A percentile compares a stretch with the other conserved stretches of the same genome.
Evolutionary conservation across 345 rosid species (phyloP).

Genomic region (Laguncularia racemosa): DNA sequence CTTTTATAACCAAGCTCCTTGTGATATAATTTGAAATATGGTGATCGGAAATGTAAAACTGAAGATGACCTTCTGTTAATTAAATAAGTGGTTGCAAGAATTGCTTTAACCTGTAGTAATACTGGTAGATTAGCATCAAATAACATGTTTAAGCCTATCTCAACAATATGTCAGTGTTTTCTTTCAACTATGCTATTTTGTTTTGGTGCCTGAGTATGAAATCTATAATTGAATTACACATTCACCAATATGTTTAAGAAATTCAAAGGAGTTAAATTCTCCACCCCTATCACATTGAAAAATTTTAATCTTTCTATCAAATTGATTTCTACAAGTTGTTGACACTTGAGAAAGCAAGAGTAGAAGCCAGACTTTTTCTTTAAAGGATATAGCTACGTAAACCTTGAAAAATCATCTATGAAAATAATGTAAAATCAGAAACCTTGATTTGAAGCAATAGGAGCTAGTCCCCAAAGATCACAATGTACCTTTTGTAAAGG

Average conservation of each 20-base stretch:
- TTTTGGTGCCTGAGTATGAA: neutral
- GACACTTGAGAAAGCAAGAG: no score
- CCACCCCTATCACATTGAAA: neutral
- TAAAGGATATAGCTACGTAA: no score
- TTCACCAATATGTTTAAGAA: neutral
- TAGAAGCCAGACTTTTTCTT: no score
- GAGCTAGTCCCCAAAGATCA: no score
- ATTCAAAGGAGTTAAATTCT: neutral
- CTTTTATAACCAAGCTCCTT: accelerated
- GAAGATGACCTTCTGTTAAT: neutral
- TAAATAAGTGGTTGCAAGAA: neutral
- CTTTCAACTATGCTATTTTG: neutral
- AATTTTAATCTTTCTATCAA: no score
- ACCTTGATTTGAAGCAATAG: no score
- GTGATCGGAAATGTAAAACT: accelerated
- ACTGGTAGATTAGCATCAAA: neutral
- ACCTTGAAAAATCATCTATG: no score
- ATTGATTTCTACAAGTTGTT: no score
- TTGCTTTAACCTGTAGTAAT: neutral
- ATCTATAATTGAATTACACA: neutral
- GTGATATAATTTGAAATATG: accelerated
- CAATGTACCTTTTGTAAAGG: constrained; percentile 2
- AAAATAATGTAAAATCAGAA: no score
- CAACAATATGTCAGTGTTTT: neutral
- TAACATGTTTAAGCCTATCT: neutral